Conservation (phyloP, 495 filamentous ascomycete species). For the Hyaloscypha finlandica region DNA sequence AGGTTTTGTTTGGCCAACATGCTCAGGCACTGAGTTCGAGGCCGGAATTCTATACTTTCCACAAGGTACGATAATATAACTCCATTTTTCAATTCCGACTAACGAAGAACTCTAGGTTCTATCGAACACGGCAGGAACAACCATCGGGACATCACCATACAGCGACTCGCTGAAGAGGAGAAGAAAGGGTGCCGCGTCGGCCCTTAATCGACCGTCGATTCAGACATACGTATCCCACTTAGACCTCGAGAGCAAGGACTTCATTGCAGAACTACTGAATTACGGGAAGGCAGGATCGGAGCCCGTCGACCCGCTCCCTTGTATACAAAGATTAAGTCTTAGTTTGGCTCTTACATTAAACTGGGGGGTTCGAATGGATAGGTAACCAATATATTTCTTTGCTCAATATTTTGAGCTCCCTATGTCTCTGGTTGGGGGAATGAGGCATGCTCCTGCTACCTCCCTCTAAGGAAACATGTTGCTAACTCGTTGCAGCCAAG, state of each 20-base stretch:
- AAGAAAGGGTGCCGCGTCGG: constrained; percentile 64
- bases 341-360: constrained; percentile 62
- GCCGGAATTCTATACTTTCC: constrained; percentile 66
- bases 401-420: no score
- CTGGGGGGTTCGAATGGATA: constrained; percentile 53
- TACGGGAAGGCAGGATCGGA: constrained; percentile 53
- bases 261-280: constrained; percentile 58
- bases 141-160: constrained; percentile 66
- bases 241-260: constrained; percentile 60
- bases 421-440: no score
- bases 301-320: constrained; percentile 60
- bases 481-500: constrained; percentile 38
- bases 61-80: constrained; percentile 47
- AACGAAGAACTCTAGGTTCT: constrained; percentile 46
- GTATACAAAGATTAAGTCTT: constrained; percentile 60
- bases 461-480: no score
- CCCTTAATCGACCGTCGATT: constrained; percentile 62
- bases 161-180: constrained; percentile 62
- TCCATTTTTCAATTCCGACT: background rate
- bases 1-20: constrained; percentile 59
- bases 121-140: constrained; percentile 63
- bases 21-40: constrained; percentile 56
- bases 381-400: no score
- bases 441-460: no score
- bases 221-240: constrained; percentile 61